Base-by-base conservation (phyloP, 305 asterid genomes). In the Fraxinus floribunda region DNA sequence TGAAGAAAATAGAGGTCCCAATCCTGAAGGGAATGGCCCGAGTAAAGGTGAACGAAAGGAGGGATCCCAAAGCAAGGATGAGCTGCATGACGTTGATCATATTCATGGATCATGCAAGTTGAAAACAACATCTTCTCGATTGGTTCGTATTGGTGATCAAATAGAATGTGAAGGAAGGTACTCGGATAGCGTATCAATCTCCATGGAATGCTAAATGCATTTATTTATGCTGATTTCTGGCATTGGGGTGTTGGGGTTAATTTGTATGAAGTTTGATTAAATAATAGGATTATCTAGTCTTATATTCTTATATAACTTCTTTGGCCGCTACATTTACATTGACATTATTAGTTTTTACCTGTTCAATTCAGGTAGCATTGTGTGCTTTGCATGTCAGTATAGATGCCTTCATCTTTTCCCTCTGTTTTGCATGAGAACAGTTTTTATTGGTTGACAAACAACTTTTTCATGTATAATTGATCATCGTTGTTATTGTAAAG, bases 91-190 rank as follows among this genome's bases (percentile, higher is more conserved):
- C 7, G 84, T 41, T 55, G 84, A 86, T 78, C 87, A 80, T 72
- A 89, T 80, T 55, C 89, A 36, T 5, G 88, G 86, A 57, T 88
- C 84, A 81, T 86, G 92, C 72, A 88, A 87, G 81, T 90, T 87
- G 81, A 87, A 88, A 81, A 89, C 81, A 46, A 87, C 85, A 86
- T 84, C 88, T 83, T 86, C 90, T 57, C 89, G 83, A 57, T 90
- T 85, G 74, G 81, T 81, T 39, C 88, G 80, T 32, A 78, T 80
- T 76, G 86, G 81, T 41, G 90, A 89, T 82, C 90, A 83, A 6
- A 87, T 87, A 81, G 89, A 83, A 72, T 86, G 89, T 83, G 88
- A 79, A 82, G 89, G 86, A 79, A 88, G 82, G 55, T 87, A 88
- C 62, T 84, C 88, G 0, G 88, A 81, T 39, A 86, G 90, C 38